A percentile compares a stretch with the other conserved stretches of the same genome.
These are phyloP conservation scores for Xerocomellus intermedius DNA, from an alignment of 768 basidiomycete genomes.

Conservation along the genomic window DNA sequence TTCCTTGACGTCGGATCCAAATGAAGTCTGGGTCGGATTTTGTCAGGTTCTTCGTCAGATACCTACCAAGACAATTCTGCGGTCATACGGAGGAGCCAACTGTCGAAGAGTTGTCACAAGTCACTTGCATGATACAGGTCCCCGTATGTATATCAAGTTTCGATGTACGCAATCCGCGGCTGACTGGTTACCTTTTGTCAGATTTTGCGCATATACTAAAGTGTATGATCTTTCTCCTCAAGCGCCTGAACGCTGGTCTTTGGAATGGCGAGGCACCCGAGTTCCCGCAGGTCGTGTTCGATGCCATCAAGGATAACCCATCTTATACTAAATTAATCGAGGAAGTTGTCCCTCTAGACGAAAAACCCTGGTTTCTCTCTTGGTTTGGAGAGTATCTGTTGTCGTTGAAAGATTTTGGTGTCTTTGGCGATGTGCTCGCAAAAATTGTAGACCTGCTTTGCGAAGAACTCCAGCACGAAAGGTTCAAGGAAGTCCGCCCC, in stretches of 20 bases:
- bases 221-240: slow-evolving; percentile 59
- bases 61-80: slow-evolving; percentile 44
- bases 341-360: slow-evolving; percentile 29
- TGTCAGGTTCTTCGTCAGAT: slow-evolving; percentile 49
- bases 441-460: slow-evolving; percentile 72
- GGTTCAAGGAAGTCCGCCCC: slow-evolving; percentile 60
- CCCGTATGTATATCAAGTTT: slow-evolving; percentile 47
- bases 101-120: slow-evolving; percentile 54
- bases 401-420: slow-evolving; percentile 47
- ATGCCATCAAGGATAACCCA: slow-evolving; percentile 78
- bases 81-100: slow-evolving; percentile 37
- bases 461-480: slow-evolving; percentile 78
- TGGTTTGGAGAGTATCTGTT: slow-evolving; percentile 68
- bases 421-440: slow-evolving; percentile 67
- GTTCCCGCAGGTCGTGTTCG: slow-evolving; percentile 77
- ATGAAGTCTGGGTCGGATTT: slow-evolving; percentile 54
- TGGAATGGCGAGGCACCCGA: slow-evolving; percentile 74
- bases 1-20: slow-evolving; percentile 38
- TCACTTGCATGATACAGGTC: slow-evolving; percentile 59
- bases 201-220: slow-evolving; percentile 60
- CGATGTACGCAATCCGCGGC: not conserved
- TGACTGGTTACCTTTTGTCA: slow-evolving; percentile 27
- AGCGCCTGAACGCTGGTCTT: slow-evolving; percentile 50
- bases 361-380: slow-evolving; percentile 49
- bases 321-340: slow-evolving; percentile 49